Evolutionary conservation across 2,329 filamentous ascomycete species (phyloP).

Genomic region (Colletotrichum godetiae): DNA sequence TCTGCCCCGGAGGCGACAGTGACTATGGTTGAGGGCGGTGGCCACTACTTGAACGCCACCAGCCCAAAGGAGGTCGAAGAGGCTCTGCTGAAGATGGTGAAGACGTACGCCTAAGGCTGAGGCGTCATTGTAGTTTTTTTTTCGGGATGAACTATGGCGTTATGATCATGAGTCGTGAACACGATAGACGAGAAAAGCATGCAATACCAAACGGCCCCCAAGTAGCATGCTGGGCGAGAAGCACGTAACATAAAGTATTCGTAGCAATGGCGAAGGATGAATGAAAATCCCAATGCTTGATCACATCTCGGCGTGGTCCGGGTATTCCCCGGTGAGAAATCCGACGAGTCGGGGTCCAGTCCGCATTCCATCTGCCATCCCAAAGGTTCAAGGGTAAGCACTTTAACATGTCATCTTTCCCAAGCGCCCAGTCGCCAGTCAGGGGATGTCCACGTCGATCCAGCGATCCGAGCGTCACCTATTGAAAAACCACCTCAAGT

Average conservation of each 20-base stretch:
- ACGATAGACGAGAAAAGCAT: slow-evolving; percentile 3
- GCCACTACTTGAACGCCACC: slow-evolving; percentile 62
- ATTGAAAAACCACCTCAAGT: background rate
- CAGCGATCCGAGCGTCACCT: slow-evolving; percentile 1
- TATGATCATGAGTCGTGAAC: slow-evolving; percentile 15
- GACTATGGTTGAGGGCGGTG: slow-evolving; percentile 55
- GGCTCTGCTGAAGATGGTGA: slow-evolving; percentile 56
- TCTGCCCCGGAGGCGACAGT: slow-evolving; percentile 56
- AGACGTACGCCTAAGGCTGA: slow-evolving; percentile 42
- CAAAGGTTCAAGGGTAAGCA: background rate
- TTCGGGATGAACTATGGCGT: slow-evolving; percentile 1
- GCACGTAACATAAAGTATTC: background rate
- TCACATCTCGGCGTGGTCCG: background rate
- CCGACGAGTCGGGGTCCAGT: background rate
- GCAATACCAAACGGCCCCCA: background rate
- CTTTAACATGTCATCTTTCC: background rate
- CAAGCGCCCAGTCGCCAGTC: background rate
- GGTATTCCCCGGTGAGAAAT: background rate
- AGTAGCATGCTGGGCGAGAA: background rate
- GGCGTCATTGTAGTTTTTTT: background rate
- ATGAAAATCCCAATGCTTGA: background rate
- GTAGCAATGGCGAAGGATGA: background rate
- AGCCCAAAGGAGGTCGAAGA: slow-evolving; percentile 57
- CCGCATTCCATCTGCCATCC: background rate
- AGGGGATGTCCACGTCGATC: slow-evolving; percentile 1